Evolutionary conservation across 768 basidiomycete species (phyloP).

Genomic region (Gelatoporia subvermispora): DNA sequence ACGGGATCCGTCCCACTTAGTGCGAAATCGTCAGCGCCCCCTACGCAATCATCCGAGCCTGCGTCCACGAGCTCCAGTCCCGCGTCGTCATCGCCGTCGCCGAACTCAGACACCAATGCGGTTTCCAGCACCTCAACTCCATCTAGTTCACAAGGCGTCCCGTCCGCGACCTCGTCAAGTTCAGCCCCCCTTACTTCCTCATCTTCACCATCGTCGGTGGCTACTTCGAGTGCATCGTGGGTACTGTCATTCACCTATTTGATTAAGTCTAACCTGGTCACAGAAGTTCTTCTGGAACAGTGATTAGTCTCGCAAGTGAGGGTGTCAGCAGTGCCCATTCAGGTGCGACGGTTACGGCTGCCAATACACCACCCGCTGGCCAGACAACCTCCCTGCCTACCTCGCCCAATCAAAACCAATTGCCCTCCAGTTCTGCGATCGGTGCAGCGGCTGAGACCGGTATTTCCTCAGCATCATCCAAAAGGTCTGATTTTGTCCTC

Average conservation of each 20-base stretch:
- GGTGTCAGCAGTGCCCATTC: no score
- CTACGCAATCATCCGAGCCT: no score
- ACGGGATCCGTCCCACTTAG: no score
- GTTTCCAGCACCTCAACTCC: no score
- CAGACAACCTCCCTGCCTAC: constrained; percentile 7
- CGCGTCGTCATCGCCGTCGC: constrained; percentile 4
- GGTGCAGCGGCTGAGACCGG: constrained; percentile 4
- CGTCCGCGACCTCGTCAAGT: not conserved
- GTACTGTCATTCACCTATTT: not conserved
- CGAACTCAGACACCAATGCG: no score
- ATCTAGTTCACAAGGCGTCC: no score
- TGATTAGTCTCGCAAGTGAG: no score
- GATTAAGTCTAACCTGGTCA: no score
- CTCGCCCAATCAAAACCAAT: constrained; percentile 6
- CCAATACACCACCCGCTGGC: constrained; percentile 1
- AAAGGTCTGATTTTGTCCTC: constrained; percentile 5
- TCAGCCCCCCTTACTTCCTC: constrained; percentile 9
- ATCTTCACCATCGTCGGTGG: constrained; percentile 8
- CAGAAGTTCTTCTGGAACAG: no score
- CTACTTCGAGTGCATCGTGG: not conserved
- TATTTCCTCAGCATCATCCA: constrained; percentile 6
- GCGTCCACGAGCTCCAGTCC: not conserved
- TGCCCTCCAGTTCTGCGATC: constrained; percentile 3
- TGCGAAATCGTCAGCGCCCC: no score
- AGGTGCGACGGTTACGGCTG: constrained; percentile 1